A percentile compares a stretch with the other conserved stretches of the same genome.
phyloP scores from a whole-genome alignment of 768 basidiomycete genomes.

The Lentinula boryana region DNA sequence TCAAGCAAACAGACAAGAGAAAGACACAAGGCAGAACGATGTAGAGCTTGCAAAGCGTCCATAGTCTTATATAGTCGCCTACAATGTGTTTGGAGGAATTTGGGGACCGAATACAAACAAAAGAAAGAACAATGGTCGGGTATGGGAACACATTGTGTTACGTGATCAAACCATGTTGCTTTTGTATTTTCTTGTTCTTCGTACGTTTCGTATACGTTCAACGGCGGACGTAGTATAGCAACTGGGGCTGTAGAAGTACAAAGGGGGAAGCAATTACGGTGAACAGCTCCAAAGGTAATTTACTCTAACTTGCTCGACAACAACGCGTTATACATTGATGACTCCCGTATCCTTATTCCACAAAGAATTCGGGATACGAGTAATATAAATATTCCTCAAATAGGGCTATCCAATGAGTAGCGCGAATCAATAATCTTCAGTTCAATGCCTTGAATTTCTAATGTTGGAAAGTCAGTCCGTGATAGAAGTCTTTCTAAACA shows the following conservation, averaged over 20 bases:
- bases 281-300: too few species aligned
- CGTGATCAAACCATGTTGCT: not conserved
- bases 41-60: not conserved
- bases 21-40: conserved; percentile 1
- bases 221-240: not conserved
- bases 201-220: not conserved
- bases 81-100: not conserved
- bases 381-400: too few species aligned
- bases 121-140: conserved; percentile 7
- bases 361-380: too few species aligned
- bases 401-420: not conserved
- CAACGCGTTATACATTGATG: too few species aligned
- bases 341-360: too few species aligned
- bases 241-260: not conserved
- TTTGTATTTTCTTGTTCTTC: not conserved
- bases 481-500: not conserved
- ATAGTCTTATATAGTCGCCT: not conserved
- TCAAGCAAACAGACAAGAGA: conserved; percentile 7
- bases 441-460: not conserved
- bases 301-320: too few species aligned
- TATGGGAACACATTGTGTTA: not conserved
- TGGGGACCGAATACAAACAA: not conserved
- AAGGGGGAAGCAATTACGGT: not conserved
- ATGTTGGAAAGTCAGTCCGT: not conserved
- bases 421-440: not conserved